Conservation (phyloP, 2,329 filamentous ascomycete species). For the Sporothrix mexicana region DNA sequence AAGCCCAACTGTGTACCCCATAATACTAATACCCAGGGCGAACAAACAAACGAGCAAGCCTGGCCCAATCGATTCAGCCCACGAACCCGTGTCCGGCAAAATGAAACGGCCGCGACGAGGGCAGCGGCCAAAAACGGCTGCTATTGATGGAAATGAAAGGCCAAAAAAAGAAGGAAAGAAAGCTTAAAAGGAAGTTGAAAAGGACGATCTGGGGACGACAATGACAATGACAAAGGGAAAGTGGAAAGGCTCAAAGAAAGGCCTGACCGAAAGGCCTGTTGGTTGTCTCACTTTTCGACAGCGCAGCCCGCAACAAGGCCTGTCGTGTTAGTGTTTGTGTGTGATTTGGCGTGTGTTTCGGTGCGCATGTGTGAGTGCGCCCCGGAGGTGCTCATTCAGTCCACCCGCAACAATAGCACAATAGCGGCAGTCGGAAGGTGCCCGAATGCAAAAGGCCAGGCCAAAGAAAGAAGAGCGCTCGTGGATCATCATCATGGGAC, state of each 20-base stretch:
- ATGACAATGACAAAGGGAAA: too few species aligned
- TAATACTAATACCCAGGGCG: background rate
- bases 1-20: too few species aligned
- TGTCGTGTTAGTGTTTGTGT: too few species aligned
- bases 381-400: too few species aligned
- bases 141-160: constrained; percentile 2
- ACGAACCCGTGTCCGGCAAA: background rate
- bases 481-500: constrained; percentile 1
- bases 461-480: background rate
- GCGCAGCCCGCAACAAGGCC: too few species aligned
- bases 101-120: background rate
- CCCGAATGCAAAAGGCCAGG: background rate
- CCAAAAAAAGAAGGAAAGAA: background rate
- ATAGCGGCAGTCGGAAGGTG: background rate
- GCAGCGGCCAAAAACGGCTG: background rate
- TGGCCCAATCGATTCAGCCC: background rate
- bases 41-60: background rate
- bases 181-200: background rate
- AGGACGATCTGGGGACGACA: background rate
- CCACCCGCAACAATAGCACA: too few species aligned
- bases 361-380: too few species aligned
- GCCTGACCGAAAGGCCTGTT: too few species aligned
- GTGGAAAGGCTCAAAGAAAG: too few species aligned
- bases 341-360: too few species aligned
- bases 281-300: too few species aligned